Conservation (phyloP, 2,329 filamentous ascomycete species). For the Aspergillus puulaauensis region DNA sequence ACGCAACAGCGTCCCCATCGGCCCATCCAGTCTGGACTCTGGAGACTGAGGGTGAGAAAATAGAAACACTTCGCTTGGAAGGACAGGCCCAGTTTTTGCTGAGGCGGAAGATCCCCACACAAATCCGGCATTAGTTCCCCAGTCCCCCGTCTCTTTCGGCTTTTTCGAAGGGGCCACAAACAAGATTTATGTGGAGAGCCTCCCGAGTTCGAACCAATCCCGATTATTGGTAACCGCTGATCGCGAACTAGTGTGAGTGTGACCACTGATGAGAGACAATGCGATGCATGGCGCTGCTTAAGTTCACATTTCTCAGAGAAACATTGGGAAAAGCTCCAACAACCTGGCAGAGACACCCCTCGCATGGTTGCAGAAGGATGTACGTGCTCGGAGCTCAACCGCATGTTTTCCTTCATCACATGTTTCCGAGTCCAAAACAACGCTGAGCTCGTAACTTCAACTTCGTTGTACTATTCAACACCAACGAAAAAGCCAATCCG, state of each 20-base stretch:
- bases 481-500: neutral
- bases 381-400: neutral
- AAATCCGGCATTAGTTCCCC: neutral
- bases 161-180: conserved; percentile 4
- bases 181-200: conserved; percentile 17
- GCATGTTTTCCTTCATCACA: conserved; percentile 12
- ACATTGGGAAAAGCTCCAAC: neutral
- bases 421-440: conserved; percentile 15
- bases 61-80: neutral
- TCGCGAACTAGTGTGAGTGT: conserved; percentile 11
- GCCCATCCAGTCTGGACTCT: neutral
- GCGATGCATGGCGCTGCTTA: neutral
- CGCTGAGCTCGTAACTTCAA: neutral
- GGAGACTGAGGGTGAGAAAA: neutral
- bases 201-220: conserved; percentile 9
- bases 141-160: neutral
- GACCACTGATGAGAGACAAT: neutral
- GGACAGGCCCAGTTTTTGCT: neutral
- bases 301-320: neutral
- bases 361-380: neutral
- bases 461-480: neutral
- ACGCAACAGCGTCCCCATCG: neutral
- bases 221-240: conserved; percentile 14
- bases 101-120: neutral
- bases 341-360: neutral